phyloP scores from a whole-genome alignment of 2,329 filamentous ascomycete species.

The Pyricularia sp. region DNA sequence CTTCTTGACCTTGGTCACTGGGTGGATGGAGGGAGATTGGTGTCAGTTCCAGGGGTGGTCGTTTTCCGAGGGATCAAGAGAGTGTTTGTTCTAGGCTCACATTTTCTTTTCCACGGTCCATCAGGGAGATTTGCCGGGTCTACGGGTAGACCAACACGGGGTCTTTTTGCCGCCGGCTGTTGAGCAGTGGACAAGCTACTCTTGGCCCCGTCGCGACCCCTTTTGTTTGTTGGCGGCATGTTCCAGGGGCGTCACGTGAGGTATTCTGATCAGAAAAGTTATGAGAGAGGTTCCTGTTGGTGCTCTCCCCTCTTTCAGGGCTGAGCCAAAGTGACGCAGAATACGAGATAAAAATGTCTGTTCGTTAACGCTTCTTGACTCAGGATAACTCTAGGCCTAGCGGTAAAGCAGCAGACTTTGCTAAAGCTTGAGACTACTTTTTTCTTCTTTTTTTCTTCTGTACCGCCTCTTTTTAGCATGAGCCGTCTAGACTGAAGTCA shows the following conservation, averaged over 20 bases:
- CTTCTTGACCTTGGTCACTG: constrained; percentile 59
- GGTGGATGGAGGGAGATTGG: neutral
- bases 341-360: neutral
- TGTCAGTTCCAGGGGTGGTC: neutral
- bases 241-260: neutral
- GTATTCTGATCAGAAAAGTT: neutral
- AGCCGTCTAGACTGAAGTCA: neutral
- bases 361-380: neutral
- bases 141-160: constrained; percentile 68
- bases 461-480: neutral
- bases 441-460: neutral
- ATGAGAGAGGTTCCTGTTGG: no score
- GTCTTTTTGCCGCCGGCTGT: constrained; percentile 32
- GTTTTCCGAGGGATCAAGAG: neutral
- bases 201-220: neutral
- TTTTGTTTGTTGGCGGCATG: neutral
- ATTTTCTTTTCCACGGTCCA: constrained; percentile 5
- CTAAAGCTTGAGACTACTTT: neutral
- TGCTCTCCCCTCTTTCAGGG: neutral
- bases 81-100: neutral
- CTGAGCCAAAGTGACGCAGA: neutral
- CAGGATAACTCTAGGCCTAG: neutral
- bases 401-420: neutral
- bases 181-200: neutral
- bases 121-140: constrained; percentile 77